Percentiles rank a stretch among this genome's conserved stretches.
Evolutionary conservation across 116 monocot genomes (phyloP).

Genomic region (Zostera marina): DNA sequence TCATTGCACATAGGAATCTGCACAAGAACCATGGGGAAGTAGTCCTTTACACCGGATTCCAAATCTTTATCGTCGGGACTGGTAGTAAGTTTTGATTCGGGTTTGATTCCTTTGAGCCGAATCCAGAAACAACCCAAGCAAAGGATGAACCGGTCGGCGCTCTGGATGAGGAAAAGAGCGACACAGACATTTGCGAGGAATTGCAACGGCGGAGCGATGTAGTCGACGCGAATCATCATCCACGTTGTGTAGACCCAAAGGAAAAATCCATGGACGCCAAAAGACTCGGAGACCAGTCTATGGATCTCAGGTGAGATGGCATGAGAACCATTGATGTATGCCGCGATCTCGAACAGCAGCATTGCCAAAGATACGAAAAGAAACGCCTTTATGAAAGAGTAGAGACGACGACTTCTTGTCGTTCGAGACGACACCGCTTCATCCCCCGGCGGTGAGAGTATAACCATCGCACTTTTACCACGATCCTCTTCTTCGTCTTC

Average conservation of each 20-base stretch:
- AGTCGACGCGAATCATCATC: conserved; percentile 35
- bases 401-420: conserved; percentile 19
- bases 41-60: conserved; percentile 8
- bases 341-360: conserved; percentile 40
- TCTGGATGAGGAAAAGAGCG: conserved; percentile 54
- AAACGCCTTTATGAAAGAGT: conserved; percentile 34
- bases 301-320: conserved; percentile 24
- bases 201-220: conserved; percentile 46
- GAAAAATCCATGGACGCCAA: conserved; percentile 36
- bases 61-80: conserved; percentile 6
- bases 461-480: background rate
- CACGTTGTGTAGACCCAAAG: conserved; percentile 39
- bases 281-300: conserved; percentile 16
- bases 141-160: conserved; percentile 40
- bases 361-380: conserved; percentile 23
- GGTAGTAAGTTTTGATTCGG: conserved; percentile 12
- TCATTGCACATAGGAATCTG: conserved; percentile 96
- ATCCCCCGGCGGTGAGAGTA: background rate
- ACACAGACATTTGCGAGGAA: conserved; percentile 51
- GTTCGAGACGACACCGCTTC: background rate
- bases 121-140: conserved; percentile 76
- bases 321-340: conserved; percentile 47
- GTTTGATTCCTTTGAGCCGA: conserved; percentile 57
- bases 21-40: conserved; percentile 55
- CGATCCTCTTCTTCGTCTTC: background rate